Base-by-base conservation (phyloP, 1,139 yeast genomes). In the Candida labiduridarum region DNA sequence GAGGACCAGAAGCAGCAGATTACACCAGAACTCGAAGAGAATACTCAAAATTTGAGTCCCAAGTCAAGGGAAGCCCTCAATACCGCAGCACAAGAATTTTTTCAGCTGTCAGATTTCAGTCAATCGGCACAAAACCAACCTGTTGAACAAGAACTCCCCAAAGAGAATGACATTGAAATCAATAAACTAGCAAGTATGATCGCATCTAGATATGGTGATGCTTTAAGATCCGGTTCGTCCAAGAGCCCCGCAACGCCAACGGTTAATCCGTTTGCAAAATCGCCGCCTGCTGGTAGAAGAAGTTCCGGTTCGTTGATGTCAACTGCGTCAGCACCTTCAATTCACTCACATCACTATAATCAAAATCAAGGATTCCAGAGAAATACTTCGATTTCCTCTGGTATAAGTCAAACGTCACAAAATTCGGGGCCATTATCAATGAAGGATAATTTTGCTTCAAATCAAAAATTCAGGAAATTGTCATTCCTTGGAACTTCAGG, bases 301-400 rank as follows among this genome's bases (percentile, higher is more conserved):
- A 44, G 56, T 15, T 36, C 52, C 8, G 51, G 50, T 27, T 52
- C 58, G 4, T 33, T 47, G 10, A 44, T 41, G 41, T 47, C 56
- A 4, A 44, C 31, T 12, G 22, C 49, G 1, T 42, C 49, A 14
- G 38, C 34, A 11, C 39, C 49, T 2, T 33, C 51, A n/a, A n/a
- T 31, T 15, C 47, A 33, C 19, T 33, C 49, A 11, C 16, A 29
- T 15, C 47, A 27, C 14, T 48, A 47, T 22, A 25, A 29, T 25
- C 54, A 46, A 31, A 49, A 53, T 36, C 50, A 49, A 27, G 47
- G 42, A n/a, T 53, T 49, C 15, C 50, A 48, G 30, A 45, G 56
- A 41, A 51, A 53, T 36, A n/a, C 47, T 2, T 50, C 53, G 8
- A 16, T 38, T 15, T 31, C 51, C 8, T 47, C 50, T 3, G 36